Percentiles rank a stretch among this genome's conserved stretches.
Evolutionary conservation across 2,329 filamentous ascomycete species (phyloP).

Genomic region (Torrubiella hemipterigena): DNA sequence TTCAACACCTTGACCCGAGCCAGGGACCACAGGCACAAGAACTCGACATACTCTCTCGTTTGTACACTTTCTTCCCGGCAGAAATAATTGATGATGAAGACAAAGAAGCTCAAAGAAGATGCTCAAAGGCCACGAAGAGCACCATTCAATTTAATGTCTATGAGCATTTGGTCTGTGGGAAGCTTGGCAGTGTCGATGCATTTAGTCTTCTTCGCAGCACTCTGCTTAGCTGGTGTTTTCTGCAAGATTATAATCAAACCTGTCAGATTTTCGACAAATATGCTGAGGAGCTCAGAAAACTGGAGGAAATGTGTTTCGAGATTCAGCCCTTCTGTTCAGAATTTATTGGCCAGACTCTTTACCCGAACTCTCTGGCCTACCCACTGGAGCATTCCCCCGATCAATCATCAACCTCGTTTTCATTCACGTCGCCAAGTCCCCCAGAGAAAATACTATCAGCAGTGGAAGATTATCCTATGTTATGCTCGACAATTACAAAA

Average conservation of each 20-base stretch:
- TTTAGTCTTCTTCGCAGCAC: constrained; percentile 16
- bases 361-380: neutral
- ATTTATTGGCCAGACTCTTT: too few relatives aligned
- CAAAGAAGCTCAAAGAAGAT: constrained; percentile 14
- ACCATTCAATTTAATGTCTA: constrained; percentile 22
- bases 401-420: neutral
- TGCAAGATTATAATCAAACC: constrained; percentile 16
- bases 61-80: constrained; percentile 23
- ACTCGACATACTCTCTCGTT: constrained; percentile 17
- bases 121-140: constrained; percentile 18
- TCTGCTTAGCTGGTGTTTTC: constrained; percentile 19
- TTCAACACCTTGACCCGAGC: constrained; percentile 11
- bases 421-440: neutral
- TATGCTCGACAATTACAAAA: neutral
- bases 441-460: neutral
- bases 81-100: constrained; percentile 10
- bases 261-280: constrained; percentile 18
- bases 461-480: neutral
- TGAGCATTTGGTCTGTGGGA: constrained; percentile 17
- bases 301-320: constrained; percentile 13
- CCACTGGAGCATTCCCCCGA: neutral
- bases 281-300: constrained; percentile 19
- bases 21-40: constrained; percentile 4
- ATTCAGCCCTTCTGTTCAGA: too few relatives aligned
- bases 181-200: constrained; percentile 10